These are phyloP conservation scores for Stephania cephalantha DNA, from an alignment of 164 flowering plant genomes.

Conservation along the genomic window DNA sequence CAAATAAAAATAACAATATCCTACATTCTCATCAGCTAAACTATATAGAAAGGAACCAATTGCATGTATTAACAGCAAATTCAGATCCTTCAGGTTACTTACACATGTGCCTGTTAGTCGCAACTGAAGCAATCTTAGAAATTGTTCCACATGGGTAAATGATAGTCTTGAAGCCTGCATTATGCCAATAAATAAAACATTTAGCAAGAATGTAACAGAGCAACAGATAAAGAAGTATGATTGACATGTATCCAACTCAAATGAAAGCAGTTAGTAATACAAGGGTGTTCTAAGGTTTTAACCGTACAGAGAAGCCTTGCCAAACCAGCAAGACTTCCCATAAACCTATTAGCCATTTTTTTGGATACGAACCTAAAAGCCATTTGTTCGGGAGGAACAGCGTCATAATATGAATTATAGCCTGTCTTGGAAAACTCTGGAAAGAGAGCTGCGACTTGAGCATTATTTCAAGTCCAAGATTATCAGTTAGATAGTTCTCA, in stretches of 20 bases:
- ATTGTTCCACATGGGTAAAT: conserved; percentile 91
- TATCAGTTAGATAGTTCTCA: neutral
- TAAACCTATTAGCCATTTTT: neutral
- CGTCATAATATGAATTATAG: neutral
- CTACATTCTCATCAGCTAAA: neutral
- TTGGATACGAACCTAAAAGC: neutral
- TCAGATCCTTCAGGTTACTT: conserved; percentile 26
- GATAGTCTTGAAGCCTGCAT: conserved; percentile 72
- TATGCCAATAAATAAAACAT: conserved; percentile 4
- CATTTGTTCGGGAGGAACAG: neutral
- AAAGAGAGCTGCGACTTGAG: neutral
- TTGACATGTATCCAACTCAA: neutral
- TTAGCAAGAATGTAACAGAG: neutral
- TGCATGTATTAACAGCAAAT: neutral
- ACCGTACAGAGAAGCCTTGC: neutral
- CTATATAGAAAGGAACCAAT: neutral
- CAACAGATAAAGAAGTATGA: neutral
- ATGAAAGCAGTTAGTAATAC: neutral
- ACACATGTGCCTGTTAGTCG: conserved; percentile 64
- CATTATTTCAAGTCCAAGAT: neutral
- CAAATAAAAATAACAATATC: neutral
- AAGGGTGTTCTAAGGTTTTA: neutral
- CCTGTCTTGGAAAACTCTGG: neutral
- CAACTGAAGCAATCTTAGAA: conserved; percentile 78
- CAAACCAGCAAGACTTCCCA: neutral